Conservation (phyloP, 257 asterid genomes). For the Cynanchum wilfordii region DNA sequence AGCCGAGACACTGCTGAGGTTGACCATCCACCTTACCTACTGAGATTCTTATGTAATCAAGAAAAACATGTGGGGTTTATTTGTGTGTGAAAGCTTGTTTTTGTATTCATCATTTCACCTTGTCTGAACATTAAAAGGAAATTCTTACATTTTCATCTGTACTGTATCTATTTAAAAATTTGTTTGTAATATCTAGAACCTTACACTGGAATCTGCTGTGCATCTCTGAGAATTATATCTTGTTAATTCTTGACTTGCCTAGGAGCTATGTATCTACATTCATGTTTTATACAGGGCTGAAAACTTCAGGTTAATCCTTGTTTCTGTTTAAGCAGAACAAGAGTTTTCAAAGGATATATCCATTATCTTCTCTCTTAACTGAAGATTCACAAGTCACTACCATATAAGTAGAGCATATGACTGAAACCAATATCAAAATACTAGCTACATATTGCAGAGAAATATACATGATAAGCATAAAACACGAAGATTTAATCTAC, state of each 20-base stretch:
- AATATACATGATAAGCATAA: neutral
- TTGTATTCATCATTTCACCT: conserved; percentile 12
- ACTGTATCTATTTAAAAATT: conserved; percentile 13
- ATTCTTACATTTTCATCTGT: conserved; percentile 6
- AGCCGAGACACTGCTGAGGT: conserved; percentile 45
- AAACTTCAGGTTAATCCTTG: no score
- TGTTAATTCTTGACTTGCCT: neutral
- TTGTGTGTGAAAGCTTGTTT: conserved; percentile 21
- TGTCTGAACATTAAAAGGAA: neutral
- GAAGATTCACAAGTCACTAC: neutral
- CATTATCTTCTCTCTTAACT: neutral
- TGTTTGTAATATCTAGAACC: conserved; percentile 3
- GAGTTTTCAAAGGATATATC: neutral
- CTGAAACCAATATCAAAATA: neutral
- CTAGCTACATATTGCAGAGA: neutral
- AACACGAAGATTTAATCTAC: no score
- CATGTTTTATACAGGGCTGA: neutral
- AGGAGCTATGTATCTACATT: neutral
- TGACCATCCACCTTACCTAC: conserved; percentile 36
- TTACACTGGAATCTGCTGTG: neutral
- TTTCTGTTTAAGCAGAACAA: no score
- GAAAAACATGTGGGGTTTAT: conserved; percentile 9
- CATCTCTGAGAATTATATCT: neutral
- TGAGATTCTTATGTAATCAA: conserved; percentile 15
- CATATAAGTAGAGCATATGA: no score